Percentiles rank a stretch among this genome's conserved stretches.
Conservation (phyloP, 2,329 filamentous ascomycete species). For the Exophiala lecanii-corni region DNA sequence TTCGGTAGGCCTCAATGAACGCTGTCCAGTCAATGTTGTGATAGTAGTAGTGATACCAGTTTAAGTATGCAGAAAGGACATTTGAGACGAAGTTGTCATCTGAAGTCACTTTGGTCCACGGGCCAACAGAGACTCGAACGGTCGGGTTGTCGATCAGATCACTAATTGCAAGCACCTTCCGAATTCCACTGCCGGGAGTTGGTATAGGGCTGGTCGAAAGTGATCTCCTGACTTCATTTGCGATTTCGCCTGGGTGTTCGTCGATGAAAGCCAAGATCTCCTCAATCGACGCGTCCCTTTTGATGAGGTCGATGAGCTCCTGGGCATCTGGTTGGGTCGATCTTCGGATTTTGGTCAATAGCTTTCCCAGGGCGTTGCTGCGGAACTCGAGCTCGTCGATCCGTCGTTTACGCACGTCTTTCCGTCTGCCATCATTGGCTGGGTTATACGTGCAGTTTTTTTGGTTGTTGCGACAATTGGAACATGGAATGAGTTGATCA, state of each 20-base stretch:
- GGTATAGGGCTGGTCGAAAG: slow-evolving; percentile 11
- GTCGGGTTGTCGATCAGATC: slow-evolving; percentile 12
- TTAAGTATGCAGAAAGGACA: slow-evolving; percentile 32
- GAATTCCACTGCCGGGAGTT: slow-evolving; percentile 4
- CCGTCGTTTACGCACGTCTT: slow-evolving; percentile 34
- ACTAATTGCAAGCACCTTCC: slow-evolving; percentile 12
- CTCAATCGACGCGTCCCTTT: slow-evolving; percentile 27
- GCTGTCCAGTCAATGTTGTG: slow-evolving; percentile 31
- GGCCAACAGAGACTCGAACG: slow-evolving; percentile 11
- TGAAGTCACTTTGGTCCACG: slow-evolving; percentile 32
- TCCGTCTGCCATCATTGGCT: slow-evolving; percentile 34
- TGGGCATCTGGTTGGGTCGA: slow-evolving; percentile 28
- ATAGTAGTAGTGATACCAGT: slow-evolving; percentile 30
- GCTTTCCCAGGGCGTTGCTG: slow-evolving; percentile 30
- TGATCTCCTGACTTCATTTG: slow-evolving; percentile 7
- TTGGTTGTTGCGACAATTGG: slow-evolving; percentile 31
- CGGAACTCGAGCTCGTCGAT: slow-evolving; percentile 34
- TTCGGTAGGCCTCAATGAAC: slow-evolving; percentile 31
- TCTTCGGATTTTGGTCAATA: slow-evolving; percentile 31
- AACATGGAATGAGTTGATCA: slow-evolving; percentile 34
- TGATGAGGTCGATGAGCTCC: slow-evolving; percentile 30
- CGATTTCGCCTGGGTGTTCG: slow-evolving; percentile 8
- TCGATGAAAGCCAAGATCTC: slow-evolving; percentile 28
- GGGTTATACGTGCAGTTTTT: slow-evolving; percentile 35
- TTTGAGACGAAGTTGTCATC: slow-evolving; percentile 32